These are phyloP conservation scores for Neoboletus subvelutipes DNA, from an alignment of 768 basidiomycete species.

Conservation along the genomic window DNA sequence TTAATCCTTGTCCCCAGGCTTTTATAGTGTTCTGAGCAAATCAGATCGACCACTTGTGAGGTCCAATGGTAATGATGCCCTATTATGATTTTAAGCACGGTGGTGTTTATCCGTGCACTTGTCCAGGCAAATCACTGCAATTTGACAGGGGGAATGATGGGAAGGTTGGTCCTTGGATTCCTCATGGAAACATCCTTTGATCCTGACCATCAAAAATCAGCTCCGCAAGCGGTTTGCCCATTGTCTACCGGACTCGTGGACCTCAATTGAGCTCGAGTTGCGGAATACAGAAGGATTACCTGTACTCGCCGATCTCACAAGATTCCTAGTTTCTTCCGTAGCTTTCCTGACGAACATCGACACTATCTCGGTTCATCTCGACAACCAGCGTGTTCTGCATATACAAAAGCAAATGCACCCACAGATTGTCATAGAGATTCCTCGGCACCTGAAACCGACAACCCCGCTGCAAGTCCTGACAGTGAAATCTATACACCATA, in stretches of 20 bases:
- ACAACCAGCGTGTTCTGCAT: neutral
- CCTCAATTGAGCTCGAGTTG: slow-evolving; percentile 12
- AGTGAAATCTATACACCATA: slow-evolving; percentile 6
- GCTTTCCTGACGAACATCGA: slow-evolving; percentile 4
- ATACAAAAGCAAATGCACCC: neutral
- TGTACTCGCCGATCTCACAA: slow-evolving; percentile 5
- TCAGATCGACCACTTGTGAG: slow-evolving; percentile 10
- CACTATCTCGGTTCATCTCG: slow-evolving; percentile 3
- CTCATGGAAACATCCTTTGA: neutral
- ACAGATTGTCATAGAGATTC: neutral
- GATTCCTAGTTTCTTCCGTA: slow-evolving; percentile 13
- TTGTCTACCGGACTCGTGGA: neutral
- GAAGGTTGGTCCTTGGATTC: neutral
- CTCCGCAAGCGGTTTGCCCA: no score
- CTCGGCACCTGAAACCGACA: neutral
- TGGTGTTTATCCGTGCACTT: neutral
- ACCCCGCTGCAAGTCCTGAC: neutral
- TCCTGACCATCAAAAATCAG: neutral
- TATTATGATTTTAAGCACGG: neutral
- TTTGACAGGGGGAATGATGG: slow-evolving; percentile 3
- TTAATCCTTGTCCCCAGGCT: slow-evolving; percentile 3
- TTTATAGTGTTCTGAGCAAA: slow-evolving; percentile 18
- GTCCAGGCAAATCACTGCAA: no score
- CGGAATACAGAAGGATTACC: slow-evolving; percentile 3
- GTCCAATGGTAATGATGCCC: slow-evolving; percentile 2